Evolutionary conservation across 2,329 filamentous ascomycete species (phyloP).

Genomic region (Claviceps humidiphila): DNA sequence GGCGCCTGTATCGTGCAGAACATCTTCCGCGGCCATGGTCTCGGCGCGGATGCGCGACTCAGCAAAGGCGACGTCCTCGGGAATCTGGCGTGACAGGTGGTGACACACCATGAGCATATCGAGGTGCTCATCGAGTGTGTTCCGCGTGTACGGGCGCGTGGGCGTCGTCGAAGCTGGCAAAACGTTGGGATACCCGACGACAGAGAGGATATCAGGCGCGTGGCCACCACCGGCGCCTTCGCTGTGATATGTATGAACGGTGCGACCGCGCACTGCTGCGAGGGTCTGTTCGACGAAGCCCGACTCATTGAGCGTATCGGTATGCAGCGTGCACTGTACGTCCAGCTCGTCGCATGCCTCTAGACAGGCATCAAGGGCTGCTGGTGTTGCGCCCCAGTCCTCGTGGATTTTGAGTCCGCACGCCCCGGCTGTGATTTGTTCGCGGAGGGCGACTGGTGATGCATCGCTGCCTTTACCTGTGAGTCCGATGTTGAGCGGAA

Average conservation of each 20-base stretch:
- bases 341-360: slow-evolving; percentile 80
- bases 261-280: slow-evolving; percentile 68
- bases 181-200: slow-evolving; percentile 80
- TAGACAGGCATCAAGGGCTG: slow-evolving; percentile 80
- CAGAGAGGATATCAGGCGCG: slow-evolving; percentile 88
- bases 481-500: slow-evolving; percentile 81
- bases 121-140: slow-evolving; percentile 90
- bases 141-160: slow-evolving; percentile 76
- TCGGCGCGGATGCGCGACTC: slow-evolving; percentile 89
- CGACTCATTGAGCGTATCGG: slow-evolving; percentile 90
- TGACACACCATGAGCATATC: slow-evolving; percentile 99
- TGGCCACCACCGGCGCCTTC: slow-evolving; percentile 92
- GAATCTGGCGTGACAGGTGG: slow-evolving; percentile 81
- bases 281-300: slow-evolving; percentile 94
- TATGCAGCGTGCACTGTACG: slow-evolving; percentile 88
- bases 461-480: slow-evolving; percentile 91
- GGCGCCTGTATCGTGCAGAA: slow-evolving; percentile 84
- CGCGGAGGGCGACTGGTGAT: slow-evolving; percentile 52
- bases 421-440: slow-evolving; percentile 72
- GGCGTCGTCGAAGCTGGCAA: slow-evolving; percentile 87
- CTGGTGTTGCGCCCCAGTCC: slow-evolving; percentile 87
- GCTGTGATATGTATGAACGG: slow-evolving; percentile 94
- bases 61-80: slow-evolving; percentile 90
- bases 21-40: slow-evolving; percentile 93
- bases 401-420: slow-evolving; percentile 91